Conservation (phyloP, 2,329 filamentous ascomycete species). For the Microthyrium microscopicum region DNA sequence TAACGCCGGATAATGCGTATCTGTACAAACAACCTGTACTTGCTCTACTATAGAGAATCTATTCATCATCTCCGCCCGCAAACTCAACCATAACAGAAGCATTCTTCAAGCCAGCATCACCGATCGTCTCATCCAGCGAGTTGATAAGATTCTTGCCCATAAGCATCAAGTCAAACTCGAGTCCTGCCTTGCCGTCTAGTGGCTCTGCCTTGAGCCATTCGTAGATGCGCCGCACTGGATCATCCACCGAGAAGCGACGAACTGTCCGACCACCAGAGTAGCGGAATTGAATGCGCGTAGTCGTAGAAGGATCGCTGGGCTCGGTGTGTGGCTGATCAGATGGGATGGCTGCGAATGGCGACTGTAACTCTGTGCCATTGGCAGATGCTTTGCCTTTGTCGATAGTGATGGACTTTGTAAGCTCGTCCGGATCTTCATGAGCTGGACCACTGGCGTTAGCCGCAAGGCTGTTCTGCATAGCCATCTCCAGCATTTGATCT, state of each 20-base stretch:
- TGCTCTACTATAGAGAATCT: too few relatives aligned
- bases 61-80: conserved; percentile 10
- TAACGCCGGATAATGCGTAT: too few relatives aligned
- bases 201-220: conserved; percentile 93
- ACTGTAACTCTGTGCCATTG: conserved; percentile 15
- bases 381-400: conserved; percentile 32
- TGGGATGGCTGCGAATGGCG: conserved; percentile 54
- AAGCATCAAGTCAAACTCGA: conserved; percentile 73
- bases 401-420: conserved; percentile 50
- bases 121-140: conserved; percentile 54
- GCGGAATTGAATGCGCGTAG: conserved; percentile 83
- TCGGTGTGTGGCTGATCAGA: conserved; percentile 59
- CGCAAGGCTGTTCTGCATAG: conserved; percentile 72
- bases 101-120: conserved; percentile 73
- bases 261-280: conserved; percentile 75
- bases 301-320: conserved; percentile 53
- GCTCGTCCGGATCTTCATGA: conserved; percentile 67
- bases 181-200: conserved; percentile 59
- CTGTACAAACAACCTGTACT: too few relatives aligned
- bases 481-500: conserved; percentile 93
- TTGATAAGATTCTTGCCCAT: conserved; percentile 79
- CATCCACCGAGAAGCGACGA: conserved; percentile 61
- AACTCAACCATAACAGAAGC: conserved; percentile 94
- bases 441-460: conserved; percentile 29
- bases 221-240: conserved; percentile 69